These are phyloP conservation scores for Fusarium sp. DNA, from an alignment of 2,329 filamentous ascomycete species.

Conservation along the genomic window DNA sequence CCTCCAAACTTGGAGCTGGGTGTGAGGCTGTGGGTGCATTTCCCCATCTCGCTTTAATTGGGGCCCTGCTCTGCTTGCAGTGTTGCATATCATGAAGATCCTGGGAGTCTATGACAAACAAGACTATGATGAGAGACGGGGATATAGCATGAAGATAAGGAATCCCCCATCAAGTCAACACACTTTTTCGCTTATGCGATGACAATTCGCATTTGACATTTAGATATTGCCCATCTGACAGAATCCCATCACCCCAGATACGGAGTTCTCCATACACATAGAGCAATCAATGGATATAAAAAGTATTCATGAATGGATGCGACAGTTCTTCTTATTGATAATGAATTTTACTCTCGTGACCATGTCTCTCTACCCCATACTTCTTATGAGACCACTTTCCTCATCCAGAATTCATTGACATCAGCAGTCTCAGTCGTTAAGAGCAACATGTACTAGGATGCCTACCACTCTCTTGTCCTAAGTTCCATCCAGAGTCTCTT, in stretches of 20 bases:
- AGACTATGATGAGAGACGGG: slow-evolving; percentile 22
- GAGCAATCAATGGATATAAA: not conserved
- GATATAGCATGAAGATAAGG: not conserved
- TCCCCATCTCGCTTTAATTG: slow-evolving; percentile 12
- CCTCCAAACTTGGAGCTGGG: slow-evolving; percentile 6
- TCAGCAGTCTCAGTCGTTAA: slow-evolving; percentile 17
- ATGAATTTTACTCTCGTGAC: slow-evolving; percentile 13
- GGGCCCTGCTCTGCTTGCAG: slow-evolving; percentile 13
- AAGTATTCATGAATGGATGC: not conserved
- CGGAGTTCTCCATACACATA: not conserved
- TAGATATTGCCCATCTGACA: not conserved
- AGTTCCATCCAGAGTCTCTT: slow-evolving; percentile 19
- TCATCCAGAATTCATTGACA: not conserved
- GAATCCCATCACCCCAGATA: not conserved
- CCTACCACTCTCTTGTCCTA: not conserved
- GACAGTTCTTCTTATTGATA: slow-evolving; percentile 24
- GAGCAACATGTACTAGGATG: slow-evolving; percentile 4
- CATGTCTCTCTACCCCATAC: slow-evolving; percentile 1
- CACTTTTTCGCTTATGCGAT: not conserved
- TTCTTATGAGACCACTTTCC: slow-evolving; percentile 22
- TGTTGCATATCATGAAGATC: slow-evolving; percentile 28
- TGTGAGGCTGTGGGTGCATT: slow-evolving; percentile 16
- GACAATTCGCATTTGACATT: not conserved
- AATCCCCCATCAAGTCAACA: not conserved
- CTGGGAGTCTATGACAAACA: slow-evolving; percentile 14